phyloP scores from a whole-genome alignment of 2,329 filamentous ascomycete species.

The Aschersonia sp. region DNA sequence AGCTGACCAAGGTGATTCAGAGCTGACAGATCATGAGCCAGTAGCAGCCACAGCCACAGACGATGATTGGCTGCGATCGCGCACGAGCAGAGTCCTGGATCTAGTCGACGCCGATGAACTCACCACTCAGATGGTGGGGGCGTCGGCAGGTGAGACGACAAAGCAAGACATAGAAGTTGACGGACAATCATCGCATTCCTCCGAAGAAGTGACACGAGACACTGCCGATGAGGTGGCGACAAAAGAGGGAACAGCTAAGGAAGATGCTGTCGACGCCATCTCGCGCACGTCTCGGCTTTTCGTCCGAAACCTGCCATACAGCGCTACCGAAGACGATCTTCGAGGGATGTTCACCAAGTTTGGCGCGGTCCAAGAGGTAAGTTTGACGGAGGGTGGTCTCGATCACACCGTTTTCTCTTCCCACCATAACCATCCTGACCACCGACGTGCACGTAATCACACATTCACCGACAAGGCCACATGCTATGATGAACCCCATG shows the following conservation, averaged over 20 bases:
- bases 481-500: conserved; percentile 83
- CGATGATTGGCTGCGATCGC: conserved; percentile 81
- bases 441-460: conserved; percentile 1
- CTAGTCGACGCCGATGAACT: conserved; percentile 62
- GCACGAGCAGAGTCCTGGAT: conserved; percentile 76
- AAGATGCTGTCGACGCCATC: conserved; percentile 41
- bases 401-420: conserved; percentile 1
- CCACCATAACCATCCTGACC: neutral
- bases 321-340: conserved; percentile 63
- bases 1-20: conserved; percentile 8
- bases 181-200: conserved; percentile 12
- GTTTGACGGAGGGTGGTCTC: conserved; percentile 17
- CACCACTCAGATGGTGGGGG: conserved; percentile 8
- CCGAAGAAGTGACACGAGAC: conserved; percentile 10
- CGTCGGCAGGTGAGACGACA: conserved; percentile 1
- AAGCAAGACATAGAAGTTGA: conserved; percentile 9
- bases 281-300: conserved; percentile 67
- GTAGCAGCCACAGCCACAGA: conserved; percentile 43
- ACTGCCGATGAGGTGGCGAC: conserved; percentile 15
- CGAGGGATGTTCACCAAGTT: conserved; percentile 56
- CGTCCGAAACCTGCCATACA: conserved; percentile 77
- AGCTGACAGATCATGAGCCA: conserved; percentile 11
- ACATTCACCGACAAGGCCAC: conserved; percentile 1
- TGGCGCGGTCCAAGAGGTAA: conserved; percentile 78
- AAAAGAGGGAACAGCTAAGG: conserved; percentile 12